Percentiles rank a stretch among this genome's conserved stretches.
phyloP scores from a whole-genome alignment of 1,284 basidiomycete genomes.

The Irpex sp. region DNA sequence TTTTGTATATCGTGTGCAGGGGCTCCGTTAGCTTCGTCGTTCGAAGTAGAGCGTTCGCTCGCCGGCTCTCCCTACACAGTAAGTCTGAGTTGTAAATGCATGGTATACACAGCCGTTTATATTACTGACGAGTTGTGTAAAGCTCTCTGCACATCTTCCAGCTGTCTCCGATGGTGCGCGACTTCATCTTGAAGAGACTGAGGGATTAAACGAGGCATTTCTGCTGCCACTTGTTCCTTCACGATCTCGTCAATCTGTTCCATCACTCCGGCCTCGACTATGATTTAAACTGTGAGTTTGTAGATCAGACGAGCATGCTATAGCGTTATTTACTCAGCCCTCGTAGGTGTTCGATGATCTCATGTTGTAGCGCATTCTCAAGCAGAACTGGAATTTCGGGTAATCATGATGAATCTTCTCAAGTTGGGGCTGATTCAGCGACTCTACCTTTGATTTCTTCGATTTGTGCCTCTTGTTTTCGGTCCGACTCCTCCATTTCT shows the following conservation, averaged over 20 bases:
- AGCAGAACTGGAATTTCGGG: slow-evolving; percentile 35
- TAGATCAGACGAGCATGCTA: not conserved
- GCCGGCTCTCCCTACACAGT: slow-evolving; percentile 44
- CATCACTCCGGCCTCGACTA: slow-evolving; percentile 42
- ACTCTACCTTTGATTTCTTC: slow-evolving; percentile 42
- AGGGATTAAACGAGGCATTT: slow-evolving; percentile 42
- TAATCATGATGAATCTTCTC: not conserved
- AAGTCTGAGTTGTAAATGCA: not conserved
- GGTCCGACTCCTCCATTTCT: slow-evolving; percentile 39
- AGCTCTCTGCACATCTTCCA: slow-evolving; percentile 44
- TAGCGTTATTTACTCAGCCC: slow-evolving; percentile 33
- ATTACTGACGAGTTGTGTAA: slow-evolving; percentile 51
- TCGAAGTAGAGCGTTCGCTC: slow-evolving; percentile 44
- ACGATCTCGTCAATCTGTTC: slow-evolving; percentile 45
- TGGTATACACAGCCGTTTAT: slow-evolving; percentile 5
- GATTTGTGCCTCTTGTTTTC: slow-evolving; percentile 39
- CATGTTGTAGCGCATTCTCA: slow-evolving; percentile 38
- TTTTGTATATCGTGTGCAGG: slow-evolving; percentile 43
- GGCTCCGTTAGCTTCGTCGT: slow-evolving; percentile 34
- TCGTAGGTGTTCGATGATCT: slow-evolving; percentile 41
- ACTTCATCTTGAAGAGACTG: slow-evolving; percentile 44
- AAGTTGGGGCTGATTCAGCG: not conserved
- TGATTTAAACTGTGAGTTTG: not conserved
- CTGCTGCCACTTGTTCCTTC: slow-evolving; percentile 38
- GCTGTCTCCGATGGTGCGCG: slow-evolving; percentile 38